These are phyloP conservation scores for Hordeum pubiflorum DNA, from an alignment of 202 grass and related monocot species.

Conservation along the genomic window DNA sequence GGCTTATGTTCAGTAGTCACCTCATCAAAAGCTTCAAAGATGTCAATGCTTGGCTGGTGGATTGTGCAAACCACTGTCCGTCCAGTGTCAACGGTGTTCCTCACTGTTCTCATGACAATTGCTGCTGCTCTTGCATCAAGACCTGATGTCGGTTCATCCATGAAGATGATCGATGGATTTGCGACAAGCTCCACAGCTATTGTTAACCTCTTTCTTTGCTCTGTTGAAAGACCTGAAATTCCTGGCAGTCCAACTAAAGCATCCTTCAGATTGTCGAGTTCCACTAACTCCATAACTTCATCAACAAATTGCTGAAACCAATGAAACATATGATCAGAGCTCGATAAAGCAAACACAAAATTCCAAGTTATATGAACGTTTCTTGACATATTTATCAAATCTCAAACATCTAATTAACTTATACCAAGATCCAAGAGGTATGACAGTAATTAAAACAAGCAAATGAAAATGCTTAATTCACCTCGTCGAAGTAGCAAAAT, in stretches of 20 bases:
- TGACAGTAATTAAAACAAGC: neutral
- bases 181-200: slow-evolving; percentile 97
- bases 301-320: slow-evolving; percentile 91
- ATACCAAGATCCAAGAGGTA: neutral
- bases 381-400: slow-evolving; percentile 3
- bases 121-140: slow-evolving; percentile 98
- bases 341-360: slow-evolving; percentile 1
- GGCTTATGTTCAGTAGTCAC: slow-evolving; percentile 27
- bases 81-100: slow-evolving; percentile 96
- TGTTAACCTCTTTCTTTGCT: slow-evolving; percentile 92
- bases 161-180: slow-evolving; percentile 98
- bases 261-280: slow-evolving; percentile 82
- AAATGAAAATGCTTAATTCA: neutral
- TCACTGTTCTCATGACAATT: slow-evolving; percentile 98
- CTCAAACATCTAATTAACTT: neutral
- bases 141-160: slow-evolving; percentile 98
- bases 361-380: neutral
- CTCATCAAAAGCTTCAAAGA: slow-evolving; percentile 99
- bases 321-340: slow-evolving; percentile 9
- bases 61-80: slow-evolving; percentile 97
- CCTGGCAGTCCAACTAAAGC: slow-evolving; percentile 90
- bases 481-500: neutral
- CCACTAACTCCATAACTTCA: slow-evolving; percentile 94
- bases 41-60: slow-evolving; percentile 98
- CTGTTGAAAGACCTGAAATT: slow-evolving; percentile 88